Base-by-base conservation (phyloP, 495 filamentous ascomycete genomes). In the Xylaria flabelliformis region DNA sequence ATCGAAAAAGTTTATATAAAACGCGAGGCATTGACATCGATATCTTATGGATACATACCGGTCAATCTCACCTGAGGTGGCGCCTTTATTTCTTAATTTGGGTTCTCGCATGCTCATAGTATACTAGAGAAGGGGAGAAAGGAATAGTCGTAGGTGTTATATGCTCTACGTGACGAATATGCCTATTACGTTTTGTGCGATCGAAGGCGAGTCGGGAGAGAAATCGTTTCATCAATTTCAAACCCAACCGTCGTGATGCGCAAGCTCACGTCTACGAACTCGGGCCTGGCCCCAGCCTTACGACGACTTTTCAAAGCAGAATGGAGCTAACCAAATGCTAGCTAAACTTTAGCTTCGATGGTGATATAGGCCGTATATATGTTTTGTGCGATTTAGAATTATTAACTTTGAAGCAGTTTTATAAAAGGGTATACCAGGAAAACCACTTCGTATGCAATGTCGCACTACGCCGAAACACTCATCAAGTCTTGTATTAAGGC, bases 401-500 rank as follows among this genome's bases (percentile, higher is more conserved):
- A 12, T 42, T 41, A 15, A 8, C 15, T 21, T 63, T 42, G 24
- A 63, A 24, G n/a, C 15, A 3, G 21, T n/a, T 15, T 39, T n/a
- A n/a, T 50, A 19, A 44, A 26, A 42, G n/a, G 61, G 39, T 5
- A 26, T 64, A 10, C 24, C 12, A 4, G 10, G 21, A 8, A 32
- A 46, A 29, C 26, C 13, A n/a, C 41, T 15, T 32, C 19, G 4
- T 17, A 7, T 65, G 12, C 26, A 65, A 64, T 17, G 9, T n/a
- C 29, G 64, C 64, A 32, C 48, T 21, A n/a, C 4, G 29, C 46
- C 44, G 10, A 51, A 66, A 36, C 64, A 46, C 32, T 24, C 53
- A 64, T 53, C 46, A 58, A 56, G 46, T 64, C 59, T 71, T 56
- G 70, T 59, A 72, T 66, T 72, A 61, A 44, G 59, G 63, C 51